These are phyloP conservation scores for Globisporangium alternatum DNA, from an alignment of 352 stramenopile species.

Conservation along the genomic window DNA sequence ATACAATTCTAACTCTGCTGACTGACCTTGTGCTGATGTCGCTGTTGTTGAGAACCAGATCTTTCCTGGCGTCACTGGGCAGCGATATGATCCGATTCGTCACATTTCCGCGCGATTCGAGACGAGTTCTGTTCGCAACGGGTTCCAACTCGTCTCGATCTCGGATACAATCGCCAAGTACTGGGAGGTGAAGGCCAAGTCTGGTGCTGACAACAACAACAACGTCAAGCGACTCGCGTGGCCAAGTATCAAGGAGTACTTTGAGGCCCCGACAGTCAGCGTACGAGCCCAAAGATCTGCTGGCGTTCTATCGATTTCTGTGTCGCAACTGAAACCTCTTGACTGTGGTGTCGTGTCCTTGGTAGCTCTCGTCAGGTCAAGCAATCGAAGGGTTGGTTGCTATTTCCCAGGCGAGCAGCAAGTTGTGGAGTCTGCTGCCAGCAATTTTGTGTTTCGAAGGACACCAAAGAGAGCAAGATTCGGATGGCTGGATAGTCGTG, in stretches of 20 bases:
- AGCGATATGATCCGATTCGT: slow-evolving; percentile 29
- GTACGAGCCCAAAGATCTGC: slow-evolving; percentile 12
- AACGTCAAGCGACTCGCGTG: slow-evolving; percentile 20
- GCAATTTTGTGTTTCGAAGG: not conserved
- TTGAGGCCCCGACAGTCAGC: slow-evolving; percentile 22
- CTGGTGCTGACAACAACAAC: not conserved
- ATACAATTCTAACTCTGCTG: not conserved
- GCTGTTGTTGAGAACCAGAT: slow-evolving; percentile 18
- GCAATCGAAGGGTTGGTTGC: not conserved
- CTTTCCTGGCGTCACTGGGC: slow-evolving; percentile 30
- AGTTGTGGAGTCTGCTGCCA: not conserved
- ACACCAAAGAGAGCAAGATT: not conserved
- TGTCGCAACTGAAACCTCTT: not conserved
- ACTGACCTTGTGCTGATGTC: not conserved
- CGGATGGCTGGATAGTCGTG: slow-evolving; percentile 4
- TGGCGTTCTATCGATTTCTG: not conserved
- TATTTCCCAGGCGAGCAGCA: not conserved
- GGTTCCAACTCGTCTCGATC: slow-evolving; percentile 28
- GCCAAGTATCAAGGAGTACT: slow-evolving; percentile 42
- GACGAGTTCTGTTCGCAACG: slow-evolving; percentile 1
- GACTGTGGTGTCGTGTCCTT: not conserved
- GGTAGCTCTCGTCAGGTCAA: not conserved
- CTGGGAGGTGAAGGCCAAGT: slow-evolving; percentile 22
- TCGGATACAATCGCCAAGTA: slow-evolving; percentile 29
- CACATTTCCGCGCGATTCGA: slow-evolving; percentile 22